Evolutionary conservation across 345 rosid genomes (phyloP), one percentile per base, ranked within the genome.

Genomic region (Combretum micranthum): DNA sequence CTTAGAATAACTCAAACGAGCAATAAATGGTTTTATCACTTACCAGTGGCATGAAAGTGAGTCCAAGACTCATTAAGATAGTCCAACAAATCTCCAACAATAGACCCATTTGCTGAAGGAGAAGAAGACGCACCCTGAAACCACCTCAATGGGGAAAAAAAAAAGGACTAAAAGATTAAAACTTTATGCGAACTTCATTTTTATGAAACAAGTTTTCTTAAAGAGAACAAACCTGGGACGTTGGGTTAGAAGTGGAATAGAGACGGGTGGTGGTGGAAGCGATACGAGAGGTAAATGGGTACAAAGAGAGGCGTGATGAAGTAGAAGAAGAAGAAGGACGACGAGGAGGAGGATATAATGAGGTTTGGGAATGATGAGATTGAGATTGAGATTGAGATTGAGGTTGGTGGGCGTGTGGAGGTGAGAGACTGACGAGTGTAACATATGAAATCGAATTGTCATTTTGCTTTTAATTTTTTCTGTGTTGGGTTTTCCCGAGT

Each of bases 61-160:
- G 97, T 90, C 96, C 97, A 90, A 6, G 96, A 90, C 66, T 85
- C 97, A 47, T 90, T 90, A 25, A 90, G 91, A 69, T 78, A 90
- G 70, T 85, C 85, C 60, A 44, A 42, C 18, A 50, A 53, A 47
- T 37, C 66, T 39, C 60, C 66, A 20, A 63, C 66, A 7, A 63
- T 63, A 71, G 92, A 81, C 0, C 63, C 75, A 65, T 58, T 56
- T 4, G 65, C 52, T 17, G n/a, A n/a, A n/a, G n/a, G n/a, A n/a
- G 58, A 64, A 43, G 55, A 58, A 39, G 70, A 58, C 69, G 50
- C 52, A 61, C 50, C 18, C 57, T 56, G 64, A 8, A 37, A 32
- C 15, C 20, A 51, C 50, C 11, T 21, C n/a, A n/a, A n/a, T n/a
- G n/a, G n/a, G n/a, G n/a, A n/a, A n/a, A n/a, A n/a, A n/a, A 32